Evolutionary conservation across 139 green algal species (phyloP).

Genomic region (Diplosphaera chodatii): DNA sequence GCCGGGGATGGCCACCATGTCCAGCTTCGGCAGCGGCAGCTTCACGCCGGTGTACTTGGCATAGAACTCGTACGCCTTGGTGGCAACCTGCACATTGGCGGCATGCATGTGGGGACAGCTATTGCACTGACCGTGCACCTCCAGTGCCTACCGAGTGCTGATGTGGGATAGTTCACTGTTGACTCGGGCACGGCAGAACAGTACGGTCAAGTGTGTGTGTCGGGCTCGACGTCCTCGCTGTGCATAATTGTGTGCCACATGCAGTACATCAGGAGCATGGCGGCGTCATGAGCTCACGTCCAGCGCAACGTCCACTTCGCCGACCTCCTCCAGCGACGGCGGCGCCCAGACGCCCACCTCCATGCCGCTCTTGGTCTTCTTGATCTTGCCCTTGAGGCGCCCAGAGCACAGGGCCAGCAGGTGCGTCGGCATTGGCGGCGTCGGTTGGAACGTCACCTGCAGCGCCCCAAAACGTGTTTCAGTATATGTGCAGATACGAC

Average conservation of each 20-base stretch:
- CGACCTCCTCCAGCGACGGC: not conserved
- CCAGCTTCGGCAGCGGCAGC: constrained; percentile 43
- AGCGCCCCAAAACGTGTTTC: too few species aligned
- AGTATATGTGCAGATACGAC: too few species aligned
- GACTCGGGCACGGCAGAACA: too few species aligned
- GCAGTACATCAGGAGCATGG: too few species aligned
- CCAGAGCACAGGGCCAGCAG: constrained; percentile 26
- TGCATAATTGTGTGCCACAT: too few species aligned
- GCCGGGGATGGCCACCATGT: constrained; percentile 48
- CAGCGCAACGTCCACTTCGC: constrained; percentile 4
- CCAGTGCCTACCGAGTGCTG: too few species aligned
- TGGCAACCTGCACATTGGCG: constrained; percentile 10
- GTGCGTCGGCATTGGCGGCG: constrained; percentile 39
- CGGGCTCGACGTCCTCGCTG: too few species aligned
- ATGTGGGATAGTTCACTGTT: too few species aligned
- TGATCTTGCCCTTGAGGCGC: constrained; percentile 1
- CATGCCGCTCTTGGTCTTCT: not conserved
- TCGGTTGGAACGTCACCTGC: constrained; percentile 14
- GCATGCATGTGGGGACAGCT: too few species aligned
- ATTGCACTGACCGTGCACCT: too few species aligned
- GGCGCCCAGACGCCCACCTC: constrained; percentile 12
- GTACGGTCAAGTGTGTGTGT: too few species aligned
- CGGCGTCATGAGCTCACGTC: too few species aligned
- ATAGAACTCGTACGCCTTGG: constrained; percentile 17
- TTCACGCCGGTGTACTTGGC: constrained; percentile 10